Base-by-base conservation (phyloP, 108 stramenopile genomes). In the Cylindrotheca closterium region DNA sequence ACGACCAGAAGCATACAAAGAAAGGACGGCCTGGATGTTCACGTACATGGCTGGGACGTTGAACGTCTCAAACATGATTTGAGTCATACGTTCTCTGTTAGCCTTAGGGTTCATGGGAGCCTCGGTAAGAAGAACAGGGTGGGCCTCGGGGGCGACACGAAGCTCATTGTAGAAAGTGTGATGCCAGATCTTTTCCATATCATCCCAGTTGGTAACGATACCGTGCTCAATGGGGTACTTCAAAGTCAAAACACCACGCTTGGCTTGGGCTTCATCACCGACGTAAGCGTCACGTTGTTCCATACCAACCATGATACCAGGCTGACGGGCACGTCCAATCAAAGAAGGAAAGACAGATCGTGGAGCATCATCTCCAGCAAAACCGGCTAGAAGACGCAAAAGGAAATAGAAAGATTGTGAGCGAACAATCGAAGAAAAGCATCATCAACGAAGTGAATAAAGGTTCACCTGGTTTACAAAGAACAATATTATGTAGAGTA, bases 41-140 rank as follows among this genome's bases (percentile, higher is more conserved):
- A 98, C 93, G 70, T 98, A 98, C 96, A 96, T 96, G 55, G 96
- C 97, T 8, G 97, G 97, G 51, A 98, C 96, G 67, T 96, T 98
- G 91, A 98, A 98, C 26, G 94, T 97, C 85, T 98, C 97, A 74
- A 98, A 98, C 97, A 98, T 98, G 83, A 98, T 97, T 78, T 96
- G 96, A 48, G 96, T 96, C 95, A 96, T 98, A 56, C 95, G 82
- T 77, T 98, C 97, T 31, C 96, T 73, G 86, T 98, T 98, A 51
- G 93, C 94, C 91, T 96, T 96, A 77, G 98, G 96, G 80, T 97
- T 98, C 74, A 95, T 88, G 49, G 96, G 96, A 26, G 98, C 93
- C 78, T 98, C 98, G 32, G 98, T 98, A 37, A 98, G 78, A 25
- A 98, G 92, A 57, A 98, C 96, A 29, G 95, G 94, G 77, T 98